Conservation (phyloP, 306 rosid genomes). For the Senna siamea region DNA sequence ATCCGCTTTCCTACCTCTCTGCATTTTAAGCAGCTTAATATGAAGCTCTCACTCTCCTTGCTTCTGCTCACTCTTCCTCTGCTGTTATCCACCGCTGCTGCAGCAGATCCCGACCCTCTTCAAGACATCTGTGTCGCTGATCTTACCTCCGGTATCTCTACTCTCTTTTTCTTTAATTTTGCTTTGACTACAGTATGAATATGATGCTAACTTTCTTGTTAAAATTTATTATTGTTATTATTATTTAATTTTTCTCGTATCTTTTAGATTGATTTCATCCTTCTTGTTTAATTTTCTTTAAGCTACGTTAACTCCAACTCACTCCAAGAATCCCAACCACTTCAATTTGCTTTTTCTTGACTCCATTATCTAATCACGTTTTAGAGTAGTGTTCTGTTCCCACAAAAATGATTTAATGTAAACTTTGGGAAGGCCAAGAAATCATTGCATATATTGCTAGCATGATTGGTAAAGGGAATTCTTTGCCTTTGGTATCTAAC, state of each 20-base stretch:
- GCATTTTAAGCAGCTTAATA: no score
- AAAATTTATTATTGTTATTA: no score
- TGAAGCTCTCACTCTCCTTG: slow-evolving; percentile 15
- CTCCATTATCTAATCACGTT: slow-evolving; percentile 28
- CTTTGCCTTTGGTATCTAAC: no score
- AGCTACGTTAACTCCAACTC: slow-evolving; percentile 22
- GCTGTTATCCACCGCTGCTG: slow-evolving; percentile 37
- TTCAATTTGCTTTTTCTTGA: slow-evolving; percentile 18
- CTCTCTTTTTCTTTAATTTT: neutral
- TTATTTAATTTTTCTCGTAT: neutral
- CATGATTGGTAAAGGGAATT: no score
- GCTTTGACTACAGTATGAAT: neutral
- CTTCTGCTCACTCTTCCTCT: slow-evolving; percentile 47
- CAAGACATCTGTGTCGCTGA: slow-evolving; percentile 94
- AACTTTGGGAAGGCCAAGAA: no score
- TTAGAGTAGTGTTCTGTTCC: no score
- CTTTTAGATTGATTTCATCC: neutral
- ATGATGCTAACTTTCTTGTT: neutral
- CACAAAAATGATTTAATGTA: no score
- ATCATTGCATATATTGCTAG: no score
- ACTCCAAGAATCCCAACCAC: no score
- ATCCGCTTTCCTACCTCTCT: no score
- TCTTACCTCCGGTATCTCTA: slow-evolving; percentile 61
- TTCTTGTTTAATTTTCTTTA: neutral
- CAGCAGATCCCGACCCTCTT: slow-evolving; percentile 82